Base-by-base conservation (phyloP, 768 basidiomycete genomes). In the Gelatoporia subvermispora region DNA sequence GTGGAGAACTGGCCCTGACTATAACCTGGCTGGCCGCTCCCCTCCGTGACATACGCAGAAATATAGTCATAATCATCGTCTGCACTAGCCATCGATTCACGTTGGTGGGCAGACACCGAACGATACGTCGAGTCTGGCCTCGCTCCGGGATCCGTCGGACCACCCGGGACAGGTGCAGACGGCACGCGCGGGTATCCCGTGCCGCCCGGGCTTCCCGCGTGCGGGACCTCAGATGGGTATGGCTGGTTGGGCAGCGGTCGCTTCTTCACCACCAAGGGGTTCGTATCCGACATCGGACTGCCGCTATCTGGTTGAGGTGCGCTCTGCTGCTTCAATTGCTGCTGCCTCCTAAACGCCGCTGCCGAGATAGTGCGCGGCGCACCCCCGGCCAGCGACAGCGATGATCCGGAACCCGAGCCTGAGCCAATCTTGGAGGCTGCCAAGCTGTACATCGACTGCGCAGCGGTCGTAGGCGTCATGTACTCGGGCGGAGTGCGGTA, bases 321-420 rank as follows among this genome's bases (percentile, higher is more conserved):
- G 49, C 38, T 18, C 28, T 52, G 39, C 64, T 68, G 28, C 59
- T 55, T 35, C 65, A 61, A 18, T 71, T 56, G 61, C 39, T 70
- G 70, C 25, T 74, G 79, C 23, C 84, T 71, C 23, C 83, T 70
- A 66, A 90, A 90, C 21, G 86, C 86, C 4, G 85, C 84, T 0
- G 86, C 87, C 2, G 84, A 78, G 45, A 90, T 88, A 47, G 79
- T 90, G 37, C 82, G 74, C 13, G 75, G 63, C 47, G 35, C 58
- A 28, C 48, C 40, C 35, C 57, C 38, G 54, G 48, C 51, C 61
- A 61, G 38, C 60, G 51, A 40, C 66, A 65, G 50, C 39, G 57
- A 60, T 52, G 50, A 55, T 31, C 54, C 46, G n/a, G 45, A 41
- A 13, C 35, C 46, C 20, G 45, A 41, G 20, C 35, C 34, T 5